Percentiles rank a stretch among this genome's conserved stretches.
Evolutionary conservation across 441 rosid genomes (phyloP).

Genomic region (Pelargonium myrrhifolium): DNA sequence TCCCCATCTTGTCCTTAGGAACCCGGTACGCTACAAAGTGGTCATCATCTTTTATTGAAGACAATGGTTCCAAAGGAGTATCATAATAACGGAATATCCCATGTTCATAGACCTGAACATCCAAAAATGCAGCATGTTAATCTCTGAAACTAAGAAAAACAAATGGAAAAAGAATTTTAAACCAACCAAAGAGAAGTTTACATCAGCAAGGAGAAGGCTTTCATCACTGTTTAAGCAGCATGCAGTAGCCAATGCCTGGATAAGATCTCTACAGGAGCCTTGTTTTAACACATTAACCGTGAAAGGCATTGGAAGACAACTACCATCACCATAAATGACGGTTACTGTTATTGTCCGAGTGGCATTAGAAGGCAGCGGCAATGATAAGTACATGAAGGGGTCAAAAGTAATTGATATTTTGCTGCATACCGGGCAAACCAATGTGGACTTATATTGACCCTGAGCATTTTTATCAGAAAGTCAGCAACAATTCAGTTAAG

Average conservation of each 20-base stretch:
- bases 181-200: conserved; percentile 20
- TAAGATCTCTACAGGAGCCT: conserved; percentile 64
- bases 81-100: conserved; percentile 41
- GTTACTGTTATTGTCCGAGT: conserved; percentile 57
- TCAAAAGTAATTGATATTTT: conserved; percentile 64
- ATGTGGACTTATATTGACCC: conserved; percentile 78
- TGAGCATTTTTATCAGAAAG: conserved; percentile 20
- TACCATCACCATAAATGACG: conserved; percentile 49
- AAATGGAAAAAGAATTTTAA: not conserved
- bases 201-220: conserved; percentile 67
- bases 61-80: conserved; percentile 32
- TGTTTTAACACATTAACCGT: conserved; percentile 52
- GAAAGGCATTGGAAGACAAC: conserved; percentile 36
- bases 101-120: conserved; percentile 39
- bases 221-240: conserved; percentile 57
- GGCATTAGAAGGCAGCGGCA: conserved; percentile 64
- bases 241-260: conserved; percentile 46
- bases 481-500: not conserved
- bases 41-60: conserved; percentile 45
- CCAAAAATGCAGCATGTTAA: not conserved
- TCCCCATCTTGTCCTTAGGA: conserved; percentile 43
- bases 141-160: not conserved
- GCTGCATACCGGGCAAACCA: conserved; percentile 67
- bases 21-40: conserved; percentile 55
- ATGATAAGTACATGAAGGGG: conserved; percentile 68